These are phyloP conservation scores for Colletotrichum sansevieriae DNA, from an alignment of 2,329 filamentous ascomycete species.

Conservation along the genomic window DNA sequence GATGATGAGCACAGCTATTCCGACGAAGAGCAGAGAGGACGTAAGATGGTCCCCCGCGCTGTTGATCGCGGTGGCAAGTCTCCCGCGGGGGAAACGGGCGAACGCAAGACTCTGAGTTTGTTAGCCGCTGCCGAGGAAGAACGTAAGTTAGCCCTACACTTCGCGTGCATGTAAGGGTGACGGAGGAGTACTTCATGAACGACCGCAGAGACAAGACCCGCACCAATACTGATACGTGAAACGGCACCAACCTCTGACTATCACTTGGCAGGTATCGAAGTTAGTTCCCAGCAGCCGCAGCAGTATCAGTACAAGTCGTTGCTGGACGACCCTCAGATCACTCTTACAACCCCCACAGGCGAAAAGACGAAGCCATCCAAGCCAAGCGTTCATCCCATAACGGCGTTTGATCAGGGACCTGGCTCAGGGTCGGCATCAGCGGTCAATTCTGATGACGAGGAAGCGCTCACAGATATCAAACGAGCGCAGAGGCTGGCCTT, in stretches of 20 bases:
- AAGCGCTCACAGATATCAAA: constrained; percentile 86
- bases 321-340: constrained; percentile 75
- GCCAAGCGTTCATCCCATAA: constrained; percentile 80
- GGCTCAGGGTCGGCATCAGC: constrained; percentile 67
- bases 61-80: constrained; percentile 56
- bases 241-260: background rate
- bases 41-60: constrained; percentile 66
- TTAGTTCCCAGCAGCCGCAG: constrained; percentile 61
- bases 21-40: constrained; percentile 76
- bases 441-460: constrained; percentile 88
- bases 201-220: too few relatives aligned
- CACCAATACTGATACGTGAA: too few relatives aligned
- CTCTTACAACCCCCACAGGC: constrained; percentile 72
- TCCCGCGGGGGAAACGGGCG: constrained; percentile 51
- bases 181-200: too few relatives aligned
- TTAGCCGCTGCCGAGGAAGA: constrained; percentile 84
- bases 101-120: constrained; percentile 68
- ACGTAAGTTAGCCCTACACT: constrained; percentile 65
- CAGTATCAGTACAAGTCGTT: constrained; percentile 72
- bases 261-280: constrained; percentile 62
- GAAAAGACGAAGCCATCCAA: constrained; percentile 70
- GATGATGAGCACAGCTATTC: constrained; percentile 75
- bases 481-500: constrained; percentile 88
- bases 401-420: constrained; percentile 81
- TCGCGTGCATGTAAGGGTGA: background rate